Conservation (phyloP, 2,329 filamentous ascomycete genomes). For the Aspergillus phoenicis region DNA sequence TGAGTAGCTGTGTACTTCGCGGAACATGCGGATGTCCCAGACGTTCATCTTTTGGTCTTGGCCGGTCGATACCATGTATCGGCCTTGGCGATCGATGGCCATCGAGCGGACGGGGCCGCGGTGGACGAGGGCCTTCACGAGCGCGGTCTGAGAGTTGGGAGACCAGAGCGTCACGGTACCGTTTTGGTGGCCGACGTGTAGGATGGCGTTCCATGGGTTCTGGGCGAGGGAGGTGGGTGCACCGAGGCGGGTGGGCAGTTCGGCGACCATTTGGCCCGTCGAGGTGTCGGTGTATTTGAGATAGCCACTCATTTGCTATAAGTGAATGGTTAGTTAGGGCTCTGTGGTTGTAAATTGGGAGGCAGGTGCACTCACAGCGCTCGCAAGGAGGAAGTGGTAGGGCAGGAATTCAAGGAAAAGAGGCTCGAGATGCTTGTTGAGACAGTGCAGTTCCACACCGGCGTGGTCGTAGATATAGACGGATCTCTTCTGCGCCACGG, state of each 20-base stretch:
- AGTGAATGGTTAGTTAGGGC: neutral
- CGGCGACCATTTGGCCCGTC: slow-evolving; percentile 83
- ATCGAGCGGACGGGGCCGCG: slow-evolving; percentile 83
- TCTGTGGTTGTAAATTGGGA: neutral
- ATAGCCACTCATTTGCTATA: slow-evolving; percentile 73
- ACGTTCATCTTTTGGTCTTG: slow-evolving; percentile 91
- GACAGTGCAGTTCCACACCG: slow-evolving; percentile 87
- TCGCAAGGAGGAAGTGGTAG: slow-evolving; percentile 92
- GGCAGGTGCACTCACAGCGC: slow-evolving; percentile 62
- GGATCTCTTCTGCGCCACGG: slow-evolving; percentile 93
- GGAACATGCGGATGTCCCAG: slow-evolving; percentile 94
- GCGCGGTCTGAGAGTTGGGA: slow-evolving; percentile 79
- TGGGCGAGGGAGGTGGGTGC: slow-evolving; percentile 81
- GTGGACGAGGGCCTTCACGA: slow-evolving; percentile 91
- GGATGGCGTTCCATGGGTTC: slow-evolving; percentile 88
- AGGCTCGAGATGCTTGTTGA: slow-evolving; percentile 88
- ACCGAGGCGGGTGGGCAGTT: slow-evolving; percentile 82
- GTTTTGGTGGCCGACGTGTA: slow-evolving; percentile 93
- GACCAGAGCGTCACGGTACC: slow-evolving; percentile 95
- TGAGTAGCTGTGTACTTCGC: slow-evolving; percentile 86
- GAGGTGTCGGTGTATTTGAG: slow-evolving; percentile 95
- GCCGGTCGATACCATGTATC: slow-evolving; percentile 93
- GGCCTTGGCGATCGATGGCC: slow-evolving; percentile 83
- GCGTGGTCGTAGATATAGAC: slow-evolving; percentile 94
- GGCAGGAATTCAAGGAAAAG: slow-evolving; percentile 93